A percentile compares a stretch with the other conserved stretches of the same genome.
These are phyloP conservation scores for Mrakia blollopis DNA, from an alignment of 768 basidiomycete genomes.

Conservation along the genomic window DNA sequence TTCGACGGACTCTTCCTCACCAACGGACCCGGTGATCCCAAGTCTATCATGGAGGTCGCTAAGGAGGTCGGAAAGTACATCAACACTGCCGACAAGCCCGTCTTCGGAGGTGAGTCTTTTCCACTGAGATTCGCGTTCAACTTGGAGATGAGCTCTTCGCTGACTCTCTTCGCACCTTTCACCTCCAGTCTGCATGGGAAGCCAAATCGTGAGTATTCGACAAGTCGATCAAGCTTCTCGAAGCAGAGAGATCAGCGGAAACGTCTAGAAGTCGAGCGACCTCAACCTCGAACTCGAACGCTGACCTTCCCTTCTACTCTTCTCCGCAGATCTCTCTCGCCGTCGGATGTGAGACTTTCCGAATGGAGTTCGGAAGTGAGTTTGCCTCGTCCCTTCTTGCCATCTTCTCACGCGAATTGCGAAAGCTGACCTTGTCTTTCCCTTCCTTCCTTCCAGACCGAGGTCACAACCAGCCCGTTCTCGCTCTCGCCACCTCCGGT, in stretches of 20 bases:
- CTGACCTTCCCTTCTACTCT: not conserved
- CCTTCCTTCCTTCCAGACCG: conserved; percentile 50
- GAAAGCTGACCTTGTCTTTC: conserved; percentile 41
- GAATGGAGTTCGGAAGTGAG: conserved; percentile 85
- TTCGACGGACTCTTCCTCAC: conserved; percentile 93
- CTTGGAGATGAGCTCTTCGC: not conserved
- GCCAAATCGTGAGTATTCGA: not conserved
- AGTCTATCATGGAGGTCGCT: conserved; percentile 79
- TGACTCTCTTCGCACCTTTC: not conserved
- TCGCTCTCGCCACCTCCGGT: conserved; percentile 87
- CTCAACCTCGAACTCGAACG: not conserved
- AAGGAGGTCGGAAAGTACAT: conserved; percentile 74
- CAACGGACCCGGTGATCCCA: conserved; percentile 94
- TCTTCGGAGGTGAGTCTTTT: conserved; percentile 66
- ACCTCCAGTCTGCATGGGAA: conserved; percentile 6
- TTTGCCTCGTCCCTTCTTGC: not conserved
- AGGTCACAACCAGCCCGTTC: conserved; percentile 97
- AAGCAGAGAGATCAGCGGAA: no score
- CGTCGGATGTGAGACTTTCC: conserved; percentile 89
- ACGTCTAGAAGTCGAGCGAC: not conserved
- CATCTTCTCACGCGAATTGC: not conserved
- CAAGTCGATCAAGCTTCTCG: no score
- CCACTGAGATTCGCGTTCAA: not conserved
- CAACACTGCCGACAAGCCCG: conserved; percentile 81
- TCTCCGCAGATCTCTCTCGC: conserved; percentile 73